Base-by-base conservation (phyloP, 2,329 filamentous ascomycete genomes). In the Achaetomium macrosporum region DNA sequence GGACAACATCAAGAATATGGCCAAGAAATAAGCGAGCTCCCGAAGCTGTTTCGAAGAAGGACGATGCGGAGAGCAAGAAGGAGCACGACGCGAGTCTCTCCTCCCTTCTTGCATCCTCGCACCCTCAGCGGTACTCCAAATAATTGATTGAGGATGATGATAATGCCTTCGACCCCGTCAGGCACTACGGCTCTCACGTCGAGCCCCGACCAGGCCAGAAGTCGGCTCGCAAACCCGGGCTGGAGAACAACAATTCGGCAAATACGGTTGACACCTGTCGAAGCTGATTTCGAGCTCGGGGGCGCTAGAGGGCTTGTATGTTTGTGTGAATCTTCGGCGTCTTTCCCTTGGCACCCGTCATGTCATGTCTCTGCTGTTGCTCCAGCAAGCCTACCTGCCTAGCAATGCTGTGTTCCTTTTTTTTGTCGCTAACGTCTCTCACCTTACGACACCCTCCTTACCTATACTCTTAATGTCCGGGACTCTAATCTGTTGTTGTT, bases 1-100 rank as follows among this genome's bases (percentile, higher is more conserved):
- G 60, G 89, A 89, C 73, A 91, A 90, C 67, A 85, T 91, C 73
- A 91, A 91, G 74, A 73, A 57, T 41, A 50, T 77, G 29, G 72
- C 69, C 52, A 81, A 81, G 42, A 57, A 58, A 58, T 55, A 42
- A 59, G 45, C 20, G 10, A n/a, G 17, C 17, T 29, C 13, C 13
- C 10, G 19, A 16, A 16, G 31, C 5, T 3, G 9, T 1, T 5
- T 20, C 2, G 13, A 13, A n/a, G 13, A 37, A n/a, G 6, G 15
- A 8, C 15, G 15, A 15, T 8, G 35, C 13, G 12, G 35, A 37
- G 9, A n/a, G 13, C 15, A 4, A n/a, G 13, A 37, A 15, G 35
- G 15, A 12, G 3, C 6, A 5, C 15, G 41, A 42, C 9, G 20
- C 41, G 7, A 11, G 11, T 10, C 39, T 12, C 25, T 25, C 25